These are phyloP conservation scores for Davidsoniella virescens DNA, from an alignment of 2,329 filamentous ascomycete genomes.

Conservation along the genomic window DNA sequence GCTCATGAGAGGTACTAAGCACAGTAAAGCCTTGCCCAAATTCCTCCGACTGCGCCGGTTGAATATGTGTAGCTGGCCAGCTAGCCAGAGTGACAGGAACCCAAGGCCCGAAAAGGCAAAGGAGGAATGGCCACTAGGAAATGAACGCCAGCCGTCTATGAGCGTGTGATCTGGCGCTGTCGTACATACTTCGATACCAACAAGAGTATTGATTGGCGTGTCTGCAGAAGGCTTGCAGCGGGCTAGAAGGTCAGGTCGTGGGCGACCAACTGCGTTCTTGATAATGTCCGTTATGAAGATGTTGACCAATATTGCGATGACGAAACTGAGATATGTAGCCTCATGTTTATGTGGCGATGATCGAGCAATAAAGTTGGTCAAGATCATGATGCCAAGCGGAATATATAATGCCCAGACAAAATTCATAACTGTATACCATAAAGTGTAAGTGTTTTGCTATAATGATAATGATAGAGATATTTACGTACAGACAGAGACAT, in stretches of 20 bases:
- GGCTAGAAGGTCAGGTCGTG: constrained; percentile 46
- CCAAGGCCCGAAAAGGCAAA: constrained; percentile 68
- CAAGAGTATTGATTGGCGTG: constrained; percentile 34
- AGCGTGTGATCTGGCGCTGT: constrained; percentile 50
- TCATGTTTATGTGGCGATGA: constrained; percentile 66
- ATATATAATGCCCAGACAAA: constrained; percentile 63
- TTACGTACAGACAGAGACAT: constrained; percentile 58
- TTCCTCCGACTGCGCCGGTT: constrained; percentile 29
- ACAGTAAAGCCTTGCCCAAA: constrained; percentile 39
- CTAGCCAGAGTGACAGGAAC: constrained; percentile 54
- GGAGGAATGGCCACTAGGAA: constrained; percentile 65
- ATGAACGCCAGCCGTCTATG: constrained; percentile 72
- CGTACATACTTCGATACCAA: constrained; percentile 56
- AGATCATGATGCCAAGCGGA: constrained; percentile 49
- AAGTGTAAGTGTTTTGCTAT: background rate
- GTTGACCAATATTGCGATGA: constrained; percentile 60
- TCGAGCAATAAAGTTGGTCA: constrained; percentile 46
- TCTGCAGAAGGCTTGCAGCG: constrained; percentile 55
- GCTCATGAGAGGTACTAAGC: constrained; percentile 41
- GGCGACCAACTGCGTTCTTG: constrained; percentile 74
- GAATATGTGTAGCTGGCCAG: constrained; percentile 48
- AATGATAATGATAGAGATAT: background rate
- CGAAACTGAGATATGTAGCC: constrained; percentile 66
- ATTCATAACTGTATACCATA: constrained; percentile 39
- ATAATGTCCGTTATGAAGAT: constrained; percentile 76